Evolutionary conservation across 441 rosid genomes (phyloP).

Genomic region (Euphorbia celastroides): DNA sequence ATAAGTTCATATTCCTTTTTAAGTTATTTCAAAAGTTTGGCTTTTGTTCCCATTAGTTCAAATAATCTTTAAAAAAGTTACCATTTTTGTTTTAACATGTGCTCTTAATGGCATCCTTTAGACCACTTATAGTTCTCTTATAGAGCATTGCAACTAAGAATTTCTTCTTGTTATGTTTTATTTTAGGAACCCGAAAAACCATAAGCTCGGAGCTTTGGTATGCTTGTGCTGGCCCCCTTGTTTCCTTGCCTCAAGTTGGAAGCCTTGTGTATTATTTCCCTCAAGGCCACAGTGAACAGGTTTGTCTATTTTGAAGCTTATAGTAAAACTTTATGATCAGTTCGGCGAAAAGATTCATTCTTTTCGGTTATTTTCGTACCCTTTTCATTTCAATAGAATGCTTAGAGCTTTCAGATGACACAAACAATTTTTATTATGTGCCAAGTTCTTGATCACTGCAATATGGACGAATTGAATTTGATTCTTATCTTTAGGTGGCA

Average conservation of each 20-base stretch:
- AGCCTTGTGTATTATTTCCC: slow-evolving; percentile 89
- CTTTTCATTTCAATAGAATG: neutral
- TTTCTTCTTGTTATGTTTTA: slow-evolving; percentile 5
- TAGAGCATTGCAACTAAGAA: neutral
- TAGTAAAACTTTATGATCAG: neutral
- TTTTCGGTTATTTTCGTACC: neutral
- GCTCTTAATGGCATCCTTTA: neutral
- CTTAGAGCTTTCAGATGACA: neutral
- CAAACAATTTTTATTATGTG: neutral
- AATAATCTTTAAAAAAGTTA: slow-evolving; percentile 2
- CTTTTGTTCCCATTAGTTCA: slow-evolving; percentile 3
- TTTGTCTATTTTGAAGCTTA: slow-evolving; percentile 16
- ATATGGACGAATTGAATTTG: neutral
- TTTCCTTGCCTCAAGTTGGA: slow-evolving; percentile 86
- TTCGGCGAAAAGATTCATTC: neutral
- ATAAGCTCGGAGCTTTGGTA: slow-evolving; percentile 94
- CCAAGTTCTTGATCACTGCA: slow-evolving; percentile 1
- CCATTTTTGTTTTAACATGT: neutral
- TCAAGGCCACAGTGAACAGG: slow-evolving; percentile 99
- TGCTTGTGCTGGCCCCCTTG: slow-evolving; percentile 99
- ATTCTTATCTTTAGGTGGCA: slow-evolving; percentile 50
- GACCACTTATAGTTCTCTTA: neutral
- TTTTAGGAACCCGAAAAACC: slow-evolving; percentile 59
- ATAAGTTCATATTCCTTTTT: slow-evolving; percentile 1
- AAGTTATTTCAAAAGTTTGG: slow-evolving; percentile 4